Evolutionary conservation across 805 yeast genomes (phyloP).

Genomic region (Teunomyces funiuensis): DNA sequence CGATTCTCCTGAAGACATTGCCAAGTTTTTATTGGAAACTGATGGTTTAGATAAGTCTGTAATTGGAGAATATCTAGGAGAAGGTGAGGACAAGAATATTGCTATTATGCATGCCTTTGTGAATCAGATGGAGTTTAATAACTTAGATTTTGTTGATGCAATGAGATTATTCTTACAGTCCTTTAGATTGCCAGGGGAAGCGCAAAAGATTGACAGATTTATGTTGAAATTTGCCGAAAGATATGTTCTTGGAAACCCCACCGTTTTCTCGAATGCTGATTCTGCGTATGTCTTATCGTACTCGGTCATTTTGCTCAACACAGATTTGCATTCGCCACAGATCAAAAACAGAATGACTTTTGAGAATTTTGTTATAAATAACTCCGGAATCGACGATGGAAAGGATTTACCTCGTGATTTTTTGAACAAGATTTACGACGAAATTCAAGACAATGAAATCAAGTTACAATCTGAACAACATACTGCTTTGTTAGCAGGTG

Average conservation of each 20-base stretch:
- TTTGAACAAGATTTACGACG: slow-evolving; percentile 67
- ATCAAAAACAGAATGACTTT: slow-evolving; percentile 84
- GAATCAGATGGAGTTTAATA: slow-evolving; percentile 76
- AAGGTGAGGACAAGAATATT: slow-evolving; percentile 74
- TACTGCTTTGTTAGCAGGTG: slow-evolving; percentile 79
- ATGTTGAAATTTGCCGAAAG: slow-evolving; percentile 97
- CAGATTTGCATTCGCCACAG: slow-evolving; percentile 89
- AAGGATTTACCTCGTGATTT: slow-evolving; percentile 76
- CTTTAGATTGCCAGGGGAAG: slow-evolving; percentile 96
- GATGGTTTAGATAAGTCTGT: slow-evolving; percentile 79
- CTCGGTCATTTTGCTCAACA: slow-evolving; percentile 88
- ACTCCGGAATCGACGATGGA: slow-evolving; percentile 90
- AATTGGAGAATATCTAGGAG: slow-evolving; percentile 92
- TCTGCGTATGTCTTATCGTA: slow-evolving; percentile 90
- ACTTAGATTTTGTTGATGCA: slow-evolving; percentile 76
- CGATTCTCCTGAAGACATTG: slow-evolving; percentile 66
- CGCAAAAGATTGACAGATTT: slow-evolving; percentile 94
- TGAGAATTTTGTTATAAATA: slow-evolving; percentile 83
- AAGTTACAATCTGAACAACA: slow-evolving; percentile 92
- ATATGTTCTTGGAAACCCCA: slow-evolving; percentile 84
- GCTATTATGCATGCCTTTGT: slow-evolving; percentile 92
- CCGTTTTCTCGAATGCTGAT: slow-evolving; percentile 87
- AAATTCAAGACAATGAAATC: slow-evolving; percentile 82
- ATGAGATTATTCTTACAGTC: slow-evolving; percentile 79
- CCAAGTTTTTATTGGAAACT: slow-evolving; percentile 65